Evolutionary conservation across 2,329 filamentous ascomycete species (phyloP).

Genomic region (Calonectria pseudoreteaudii): DNA sequence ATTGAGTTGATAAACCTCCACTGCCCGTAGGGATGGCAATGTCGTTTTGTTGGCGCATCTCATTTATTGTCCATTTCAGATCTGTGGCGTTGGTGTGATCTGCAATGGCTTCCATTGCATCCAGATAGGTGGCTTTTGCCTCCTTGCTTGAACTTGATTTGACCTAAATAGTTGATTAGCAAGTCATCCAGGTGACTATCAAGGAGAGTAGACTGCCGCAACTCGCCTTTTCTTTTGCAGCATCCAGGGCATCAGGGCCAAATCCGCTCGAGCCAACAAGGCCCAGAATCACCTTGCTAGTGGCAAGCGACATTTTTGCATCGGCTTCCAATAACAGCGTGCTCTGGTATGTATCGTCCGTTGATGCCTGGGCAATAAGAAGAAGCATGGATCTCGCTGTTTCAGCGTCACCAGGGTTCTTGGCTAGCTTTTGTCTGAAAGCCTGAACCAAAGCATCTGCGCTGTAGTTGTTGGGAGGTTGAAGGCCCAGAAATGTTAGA

Average conservation of each 20-base stretch:
- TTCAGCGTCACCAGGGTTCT: slow-evolving; percentile 46
- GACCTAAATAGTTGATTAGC: slow-evolving; percentile 41
- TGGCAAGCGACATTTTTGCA: slow-evolving; percentile 50
- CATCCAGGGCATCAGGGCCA: slow-evolving; percentile 41
- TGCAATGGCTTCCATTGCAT: slow-evolving; percentile 51
- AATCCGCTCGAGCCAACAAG: slow-evolving; percentile 37
- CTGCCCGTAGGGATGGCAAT: slow-evolving; percentile 33
- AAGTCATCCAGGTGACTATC: background rate
- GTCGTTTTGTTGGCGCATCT: slow-evolving; percentile 41
- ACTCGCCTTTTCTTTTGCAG: slow-evolving; percentile 45
- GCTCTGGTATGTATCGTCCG: slow-evolving; percentile 50
- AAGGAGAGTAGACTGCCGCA: background rate
- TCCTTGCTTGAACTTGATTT: slow-evolving; percentile 42
- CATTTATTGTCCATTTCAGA: slow-evolving; percentile 42
- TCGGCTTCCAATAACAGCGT: slow-evolving; percentile 50
- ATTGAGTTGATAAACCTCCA: background rate
- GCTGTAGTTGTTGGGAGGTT: slow-evolving; percentile 50
- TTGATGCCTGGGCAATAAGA: slow-evolving; percentile 48
- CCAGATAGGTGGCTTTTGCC: slow-evolving; percentile 46
- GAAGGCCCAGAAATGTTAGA: slow-evolving; percentile 49
- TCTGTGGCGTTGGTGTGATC: slow-evolving; percentile 45
- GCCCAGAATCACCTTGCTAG: slow-evolving; percentile 48
- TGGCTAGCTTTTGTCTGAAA: slow-evolving; percentile 48
- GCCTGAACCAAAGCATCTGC: slow-evolving; percentile 50
- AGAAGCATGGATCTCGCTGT: slow-evolving; percentile 50